Percentiles rank a stretch among this genome's conserved stretches.
Conservation (phyloP, 1,284 basidiomycete species). For the Mrakiaceae sp. region DNA sequence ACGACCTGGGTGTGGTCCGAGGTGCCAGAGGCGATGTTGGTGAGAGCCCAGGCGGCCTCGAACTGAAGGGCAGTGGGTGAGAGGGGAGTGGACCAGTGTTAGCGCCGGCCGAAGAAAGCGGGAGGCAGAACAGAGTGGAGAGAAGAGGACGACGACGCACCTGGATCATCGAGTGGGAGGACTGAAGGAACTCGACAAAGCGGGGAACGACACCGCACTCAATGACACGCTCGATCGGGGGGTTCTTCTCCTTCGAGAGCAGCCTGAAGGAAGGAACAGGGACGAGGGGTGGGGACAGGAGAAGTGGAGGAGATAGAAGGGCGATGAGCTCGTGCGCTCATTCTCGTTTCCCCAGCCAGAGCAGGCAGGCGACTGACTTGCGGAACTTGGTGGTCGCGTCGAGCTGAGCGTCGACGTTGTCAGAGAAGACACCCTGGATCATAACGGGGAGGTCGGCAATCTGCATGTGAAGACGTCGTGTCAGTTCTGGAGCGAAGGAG, state of each 20-base stretch:
- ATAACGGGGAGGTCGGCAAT: constrained; percentile 63
- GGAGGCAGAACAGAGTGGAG: not conserved
- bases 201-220: constrained; percentile 94
- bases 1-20: constrained; percentile 98
- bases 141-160: constrained; percentile 38
- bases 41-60: constrained; percentile 98
- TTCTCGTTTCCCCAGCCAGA: not conserved
- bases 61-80: constrained; percentile 48
- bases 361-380: constrained; percentile 42
- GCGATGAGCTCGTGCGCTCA: not conserved
- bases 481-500: constrained; percentile 8
- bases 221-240: constrained; percentile 98
- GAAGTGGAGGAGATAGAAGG: not conserved
- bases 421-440: constrained; percentile 86
- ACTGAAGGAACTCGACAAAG: constrained; percentile 89
- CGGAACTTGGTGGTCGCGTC: constrained; percentile 93
- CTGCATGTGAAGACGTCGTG: constrained; percentile 34
- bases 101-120: not conserved
- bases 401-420: constrained; percentile 79
- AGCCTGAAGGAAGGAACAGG: constrained; percentile 35
- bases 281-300: too few species aligned
- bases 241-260: constrained; percentile 98
- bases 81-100: not conserved
- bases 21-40: constrained; percentile 98
- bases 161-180: constrained; percentile 88